Evolutionary conservation across 805 yeast genomes (phyloP).

Genomic region (Yarrowia sp.): DNA sequence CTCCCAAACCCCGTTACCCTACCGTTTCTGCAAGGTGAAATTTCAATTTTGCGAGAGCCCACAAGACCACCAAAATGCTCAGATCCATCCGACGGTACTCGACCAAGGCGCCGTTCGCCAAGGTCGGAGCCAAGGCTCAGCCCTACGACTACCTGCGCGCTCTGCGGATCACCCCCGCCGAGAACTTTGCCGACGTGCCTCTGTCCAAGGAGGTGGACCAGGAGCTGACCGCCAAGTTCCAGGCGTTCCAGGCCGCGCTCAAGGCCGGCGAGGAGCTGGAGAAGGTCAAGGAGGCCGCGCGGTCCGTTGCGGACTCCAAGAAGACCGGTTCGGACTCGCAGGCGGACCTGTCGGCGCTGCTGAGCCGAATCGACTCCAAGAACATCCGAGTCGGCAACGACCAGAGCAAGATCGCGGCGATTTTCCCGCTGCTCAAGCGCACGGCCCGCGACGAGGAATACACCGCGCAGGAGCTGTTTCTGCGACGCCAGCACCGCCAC

Average conservation of each 20-base stretch:
- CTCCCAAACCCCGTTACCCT: neutral
- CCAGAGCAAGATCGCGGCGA: constrained; percentile 28
- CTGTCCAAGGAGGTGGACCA: constrained; percentile 37
- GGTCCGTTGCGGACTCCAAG: neutral
- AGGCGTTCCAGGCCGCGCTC: constrained; percentile 32
- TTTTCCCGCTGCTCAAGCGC: constrained; percentile 62
- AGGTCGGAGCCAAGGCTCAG: constrained; percentile 2
- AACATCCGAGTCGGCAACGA: constrained; percentile 28
- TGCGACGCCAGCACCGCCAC: constrained; percentile 68
- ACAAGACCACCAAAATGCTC: constrained; percentile 8
- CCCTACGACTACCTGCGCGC: constrained; percentile 3
- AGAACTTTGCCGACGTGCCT: constrained; percentile 28
- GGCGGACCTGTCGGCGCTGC: neutral
- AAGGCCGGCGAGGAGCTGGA: constrained; percentile 18
- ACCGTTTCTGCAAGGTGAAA: neutral
- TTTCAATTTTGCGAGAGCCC: constrained; percentile 9
- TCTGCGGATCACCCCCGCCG: constrained; percentile 26
- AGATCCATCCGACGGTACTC: constrained; percentile 25
- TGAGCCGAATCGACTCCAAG: constrained; percentile 21
- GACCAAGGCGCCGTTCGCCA: constrained; percentile 21
- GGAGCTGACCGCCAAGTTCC: constrained; percentile 36
- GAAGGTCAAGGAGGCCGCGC: neutral
- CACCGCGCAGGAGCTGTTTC: constrained; percentile 69
- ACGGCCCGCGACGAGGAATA: constrained; percentile 64
- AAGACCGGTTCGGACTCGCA: neutral